Percentiles rank a stretch among this genome's conserved stretches.
These are phyloP conservation scores for Striga hermonthica DNA, from an alignment of 305 asterid genomes.

Conservation along the genomic window DNA sequence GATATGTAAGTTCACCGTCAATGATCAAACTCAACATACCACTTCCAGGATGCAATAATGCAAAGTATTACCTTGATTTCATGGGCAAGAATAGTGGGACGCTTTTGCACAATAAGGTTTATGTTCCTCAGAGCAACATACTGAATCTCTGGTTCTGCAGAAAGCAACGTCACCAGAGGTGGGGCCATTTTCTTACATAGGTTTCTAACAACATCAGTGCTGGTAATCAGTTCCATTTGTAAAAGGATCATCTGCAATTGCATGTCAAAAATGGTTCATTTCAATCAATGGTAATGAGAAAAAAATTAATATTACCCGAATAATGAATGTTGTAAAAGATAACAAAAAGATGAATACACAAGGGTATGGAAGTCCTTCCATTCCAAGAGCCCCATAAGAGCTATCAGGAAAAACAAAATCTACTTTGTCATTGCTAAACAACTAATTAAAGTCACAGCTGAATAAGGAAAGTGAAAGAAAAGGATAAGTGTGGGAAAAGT, in stretches of 20 bases:
- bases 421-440: constrained; percentile 15
- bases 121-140: constrained; percentile 96
- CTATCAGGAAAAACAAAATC: constrained; percentile 3
- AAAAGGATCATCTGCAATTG: constrained; percentile 86
- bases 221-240: constrained; percentile 97
- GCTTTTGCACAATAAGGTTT: constrained; percentile 92
- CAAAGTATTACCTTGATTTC: constrained; percentile 79
- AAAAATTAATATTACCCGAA: constrained; percentile 1
- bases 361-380: not conserved
- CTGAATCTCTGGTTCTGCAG: constrained; percentile 99
- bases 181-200: constrained; percentile 99
- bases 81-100: constrained; percentile 98
- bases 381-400: constrained; percentile 18
- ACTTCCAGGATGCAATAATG: constrained; percentile 28
- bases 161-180: constrained; percentile 95
- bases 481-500: constrained; percentile 20
- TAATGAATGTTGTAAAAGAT: constrained; percentile 17
- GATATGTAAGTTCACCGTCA: constrained; percentile 27
- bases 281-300: constrained; percentile 12
- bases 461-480: constrained; percentile 16
- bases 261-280: constrained; percentile 24
- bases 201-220: constrained; percentile 97
- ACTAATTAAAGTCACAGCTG: not conserved
- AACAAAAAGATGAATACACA: not conserved
- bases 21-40: constrained; percentile 6